phyloP scores from a whole-genome alignment of 2,329 filamentous ascomycete species.

The Pleurostoma richardsiae region DNA sequence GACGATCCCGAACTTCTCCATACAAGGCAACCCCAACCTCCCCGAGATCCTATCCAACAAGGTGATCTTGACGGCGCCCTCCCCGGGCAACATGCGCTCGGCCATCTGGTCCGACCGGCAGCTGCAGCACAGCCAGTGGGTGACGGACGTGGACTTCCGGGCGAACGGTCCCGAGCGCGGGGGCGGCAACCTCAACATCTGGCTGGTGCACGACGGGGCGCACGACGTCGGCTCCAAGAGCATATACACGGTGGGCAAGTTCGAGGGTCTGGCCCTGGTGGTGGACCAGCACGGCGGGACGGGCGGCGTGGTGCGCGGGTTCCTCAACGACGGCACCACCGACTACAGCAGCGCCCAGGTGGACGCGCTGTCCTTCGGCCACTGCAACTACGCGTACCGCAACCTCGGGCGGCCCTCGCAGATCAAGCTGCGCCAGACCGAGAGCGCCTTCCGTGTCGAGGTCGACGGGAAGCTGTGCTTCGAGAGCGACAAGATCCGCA shows the following conservation, averaged over 20 bases:
- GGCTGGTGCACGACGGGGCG: conserved; percentile 72
- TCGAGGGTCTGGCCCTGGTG: conserved; percentile 86
- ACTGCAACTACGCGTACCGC: conserved; percentile 86
- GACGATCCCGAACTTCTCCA: conserved; percentile 48
- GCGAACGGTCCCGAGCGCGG: conserved; percentile 80
- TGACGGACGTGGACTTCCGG: conserved; percentile 80
- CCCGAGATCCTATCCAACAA: conserved; percentile 79
- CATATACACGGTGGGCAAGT: conserved; percentile 78
- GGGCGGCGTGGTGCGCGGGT: conserved; percentile 80
- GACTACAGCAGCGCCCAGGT: conserved; percentile 78
- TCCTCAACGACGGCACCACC: conserved; percentile 83
- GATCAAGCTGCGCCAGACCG: conserved; percentile 65
- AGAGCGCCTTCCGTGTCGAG: conserved; percentile 66
- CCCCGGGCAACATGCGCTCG: conserved; percentile 79
- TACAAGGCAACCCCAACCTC: conserved; percentile 47
- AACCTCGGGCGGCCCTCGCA: conserved; percentile 83
- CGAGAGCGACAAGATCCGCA: conserved; percentile 69
- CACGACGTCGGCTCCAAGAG: conserved; percentile 64
- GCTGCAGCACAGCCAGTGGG: conserved; percentile 66
- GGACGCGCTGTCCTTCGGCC: conserved; percentile 84
- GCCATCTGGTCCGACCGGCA: conserved; percentile 71
- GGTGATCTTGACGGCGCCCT: conserved; percentile 83
- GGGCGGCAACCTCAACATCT: conserved; percentile 87
- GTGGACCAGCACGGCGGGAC: conserved; percentile 76
- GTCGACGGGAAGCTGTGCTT: conserved; percentile 82